Percentiles rank a stretch among this genome's conserved stretches.
Conservation (phyloP, 2,329 filamentous ascomycete species). For the Neoscytalidium dimidiatum region DNA sequence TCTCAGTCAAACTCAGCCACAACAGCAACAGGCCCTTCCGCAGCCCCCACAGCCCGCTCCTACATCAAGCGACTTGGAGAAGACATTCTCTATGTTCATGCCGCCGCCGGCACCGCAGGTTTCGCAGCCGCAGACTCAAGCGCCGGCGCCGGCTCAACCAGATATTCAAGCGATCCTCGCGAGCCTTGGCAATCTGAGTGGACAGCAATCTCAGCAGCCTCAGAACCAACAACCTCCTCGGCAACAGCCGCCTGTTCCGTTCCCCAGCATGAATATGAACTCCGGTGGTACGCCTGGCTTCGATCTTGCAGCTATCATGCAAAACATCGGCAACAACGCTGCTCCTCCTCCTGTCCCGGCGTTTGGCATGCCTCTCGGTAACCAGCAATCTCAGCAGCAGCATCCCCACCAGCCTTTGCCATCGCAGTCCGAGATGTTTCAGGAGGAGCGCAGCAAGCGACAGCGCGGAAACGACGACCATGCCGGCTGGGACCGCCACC, state of each 20-base stretch:
- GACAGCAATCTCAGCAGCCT: constrained; percentile 24
- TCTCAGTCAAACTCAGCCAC: constrained; percentile 21
- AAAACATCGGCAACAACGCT: constrained; percentile 5
- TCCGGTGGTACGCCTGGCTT: constrained; percentile 19
- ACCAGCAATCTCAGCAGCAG: constrained; percentile 6
- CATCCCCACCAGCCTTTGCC: constrained; percentile 5
- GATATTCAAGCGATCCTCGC: constrained; percentile 24
- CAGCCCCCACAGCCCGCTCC: constrained; percentile 23
- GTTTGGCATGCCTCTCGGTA: constrained; percentile 15
- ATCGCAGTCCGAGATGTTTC: constrained; percentile 20
- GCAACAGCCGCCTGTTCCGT: constrained; percentile 1
- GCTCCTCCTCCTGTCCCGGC: constrained; percentile 10
- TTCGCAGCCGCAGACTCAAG: constrained; percentile 22
- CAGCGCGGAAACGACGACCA: constrained; percentile 31
- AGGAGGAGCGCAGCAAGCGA: constrained; percentile 32
- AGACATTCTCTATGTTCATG: constrained; percentile 21
- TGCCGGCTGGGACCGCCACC: constrained; percentile 24
- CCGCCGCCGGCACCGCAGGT: constrained; percentile 14
- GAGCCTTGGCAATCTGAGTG: constrained; percentile 26
- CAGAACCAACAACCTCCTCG: constrained; percentile 12
- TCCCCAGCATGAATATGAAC: not conserved
- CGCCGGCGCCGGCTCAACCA: constrained; percentile 21
- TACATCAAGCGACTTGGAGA: constrained; percentile 17
- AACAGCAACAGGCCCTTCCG: constrained; percentile 22
- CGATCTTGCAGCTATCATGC: constrained; percentile 21